Percentiles rank a stretch among this genome's conserved stretches.
Conservation (phyloP, 345 rosid species). For the Erysimum cheiranthoides region DNA sequence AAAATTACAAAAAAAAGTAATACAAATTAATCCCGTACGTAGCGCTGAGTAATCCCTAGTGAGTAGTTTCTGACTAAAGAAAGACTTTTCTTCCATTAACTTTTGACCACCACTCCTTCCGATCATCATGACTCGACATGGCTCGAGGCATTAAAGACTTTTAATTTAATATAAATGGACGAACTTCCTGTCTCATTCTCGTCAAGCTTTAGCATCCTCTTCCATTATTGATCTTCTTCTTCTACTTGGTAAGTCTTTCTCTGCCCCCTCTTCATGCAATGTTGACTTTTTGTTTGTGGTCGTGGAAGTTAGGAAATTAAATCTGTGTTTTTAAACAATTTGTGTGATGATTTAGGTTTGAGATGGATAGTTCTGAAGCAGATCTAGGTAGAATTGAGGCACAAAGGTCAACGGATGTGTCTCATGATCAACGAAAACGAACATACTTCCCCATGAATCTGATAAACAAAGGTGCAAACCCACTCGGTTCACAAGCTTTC, state of each 20-base stretch:
- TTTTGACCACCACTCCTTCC: no score
- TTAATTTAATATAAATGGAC: neutral
- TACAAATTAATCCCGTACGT: no score
- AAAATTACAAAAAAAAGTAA: no score
- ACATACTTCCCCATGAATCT: neutral
- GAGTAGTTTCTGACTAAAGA: neutral
- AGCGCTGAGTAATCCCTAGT: no score
- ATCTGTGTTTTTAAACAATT: neutral
- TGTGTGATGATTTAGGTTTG: neutral
- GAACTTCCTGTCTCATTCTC: neutral
- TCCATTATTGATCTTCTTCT: neutral
- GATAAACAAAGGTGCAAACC: neutral
- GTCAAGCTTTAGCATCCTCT: neutral
- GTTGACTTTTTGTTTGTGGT: neutral
- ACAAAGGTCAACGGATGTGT: neutral
- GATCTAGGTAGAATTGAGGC: slow-evolving; percentile 5
- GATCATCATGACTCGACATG: neutral
- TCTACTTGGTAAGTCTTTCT: neutral
- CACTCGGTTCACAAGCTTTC: neutral
- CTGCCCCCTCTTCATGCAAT: neutral
- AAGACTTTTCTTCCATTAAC: neutral
- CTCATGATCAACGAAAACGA: neutral
- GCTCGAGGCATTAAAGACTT: neutral
- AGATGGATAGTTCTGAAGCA: slow-evolving; percentile 19
- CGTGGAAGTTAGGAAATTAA: no score